Evolutionary conservation across 495 filamentous ascomycete species (phyloP).

Genomic region (Trichoderma gamsii): DNA sequence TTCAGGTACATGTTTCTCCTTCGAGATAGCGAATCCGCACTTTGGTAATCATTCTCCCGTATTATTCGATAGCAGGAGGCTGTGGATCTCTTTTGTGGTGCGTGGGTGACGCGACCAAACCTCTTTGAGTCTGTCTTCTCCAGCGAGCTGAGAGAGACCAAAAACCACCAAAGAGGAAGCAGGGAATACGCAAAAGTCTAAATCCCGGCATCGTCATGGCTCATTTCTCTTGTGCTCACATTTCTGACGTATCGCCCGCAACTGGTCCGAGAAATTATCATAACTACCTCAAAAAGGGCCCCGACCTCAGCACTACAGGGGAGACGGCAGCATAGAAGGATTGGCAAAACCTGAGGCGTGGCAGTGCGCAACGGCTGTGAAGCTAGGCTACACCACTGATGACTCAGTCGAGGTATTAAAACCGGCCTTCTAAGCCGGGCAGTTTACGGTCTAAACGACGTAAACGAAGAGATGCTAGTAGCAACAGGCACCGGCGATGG

Average conservation of each 20-base stretch:
- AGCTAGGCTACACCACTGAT: slow-evolving; percentile 9
- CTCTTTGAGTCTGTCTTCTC: not conserved
- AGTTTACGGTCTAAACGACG: not conserved
- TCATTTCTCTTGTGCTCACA: not conserved
- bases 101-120: not conserved
- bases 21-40: too few species aligned
- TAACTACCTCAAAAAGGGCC: not conserved
- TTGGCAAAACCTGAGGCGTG: slow-evolving; percentile 1
- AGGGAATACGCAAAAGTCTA: not conserved
- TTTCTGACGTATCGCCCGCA: not conserved
- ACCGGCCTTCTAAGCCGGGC: not conserved
- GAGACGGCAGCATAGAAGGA: not conserved
- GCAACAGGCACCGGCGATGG: not conserved
- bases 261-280: slow-evolving; percentile 8
- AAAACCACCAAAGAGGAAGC: not conserved
- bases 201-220: slow-evolving; percentile 2
- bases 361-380: slow-evolving; percentile 8
- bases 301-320: not conserved
- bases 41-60: not conserved
- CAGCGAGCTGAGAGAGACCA: not conserved
- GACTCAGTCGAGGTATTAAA: slow-evolving; percentile 4
- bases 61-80: not conserved
- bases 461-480: not conserved
- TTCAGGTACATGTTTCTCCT: too few species aligned
- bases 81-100: not conserved